These are phyloP conservation scores for Blastomyces percursus DNA, from an alignment of 2,329 filamentous ascomycete species.

Conservation along the genomic window DNA sequence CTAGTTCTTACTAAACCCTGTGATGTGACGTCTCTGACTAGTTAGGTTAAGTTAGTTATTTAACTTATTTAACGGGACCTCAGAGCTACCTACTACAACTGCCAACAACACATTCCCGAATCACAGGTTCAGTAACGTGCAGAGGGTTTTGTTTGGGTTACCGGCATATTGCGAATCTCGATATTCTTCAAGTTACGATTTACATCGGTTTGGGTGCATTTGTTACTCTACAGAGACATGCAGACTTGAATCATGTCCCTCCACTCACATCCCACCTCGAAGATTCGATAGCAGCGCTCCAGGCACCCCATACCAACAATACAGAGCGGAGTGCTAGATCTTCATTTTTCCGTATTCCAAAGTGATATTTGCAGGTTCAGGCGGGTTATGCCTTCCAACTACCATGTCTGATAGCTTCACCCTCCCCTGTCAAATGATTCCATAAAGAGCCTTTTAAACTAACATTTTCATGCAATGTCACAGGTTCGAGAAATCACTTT, in stretches of 20 bases:
- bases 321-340: background rate
- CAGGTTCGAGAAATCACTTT: constrained; percentile 98
- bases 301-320: background rate
- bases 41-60: no score
- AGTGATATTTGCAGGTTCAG: background rate
- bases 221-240: background rate
- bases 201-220: background rate
- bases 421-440: background rate
- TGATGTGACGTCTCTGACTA: background rate
- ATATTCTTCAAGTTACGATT: background rate
- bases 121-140: background rate
- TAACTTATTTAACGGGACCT: no score
- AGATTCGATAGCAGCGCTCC: background rate
- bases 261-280: background rate
- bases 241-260: background rate
- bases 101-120: background rate
- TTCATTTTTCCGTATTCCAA: background rate
- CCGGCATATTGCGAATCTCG: background rate
- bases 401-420: constrained; percentile 1
- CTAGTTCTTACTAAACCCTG: background rate
- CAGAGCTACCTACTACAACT: no score
- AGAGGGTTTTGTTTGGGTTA: background rate
- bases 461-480: constrained; percentile 1
- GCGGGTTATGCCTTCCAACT: background rate
- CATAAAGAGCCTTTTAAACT: background rate